Conservation (phyloP, 2,329 filamentous ascomycete species). For the Neofusicoccum laricinum region DNA sequence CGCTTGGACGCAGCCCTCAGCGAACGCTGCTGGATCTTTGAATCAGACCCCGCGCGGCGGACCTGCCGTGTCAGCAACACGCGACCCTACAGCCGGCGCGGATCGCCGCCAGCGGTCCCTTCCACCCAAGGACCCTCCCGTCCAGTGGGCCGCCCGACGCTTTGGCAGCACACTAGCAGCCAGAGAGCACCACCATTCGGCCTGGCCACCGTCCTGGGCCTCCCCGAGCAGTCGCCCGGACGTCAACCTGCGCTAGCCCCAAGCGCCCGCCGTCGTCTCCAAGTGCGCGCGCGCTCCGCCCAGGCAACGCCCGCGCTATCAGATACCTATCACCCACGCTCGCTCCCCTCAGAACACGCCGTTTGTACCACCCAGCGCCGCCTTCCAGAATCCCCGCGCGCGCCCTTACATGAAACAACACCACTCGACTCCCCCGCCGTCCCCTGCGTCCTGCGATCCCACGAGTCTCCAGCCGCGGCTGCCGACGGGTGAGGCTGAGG, state of each 20-base stretch:
- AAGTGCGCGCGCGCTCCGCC: neutral
- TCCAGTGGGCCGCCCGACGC: neutral
- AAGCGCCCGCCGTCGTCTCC: neutral
- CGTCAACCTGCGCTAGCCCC: conserved; percentile 11
- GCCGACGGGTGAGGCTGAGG: conserved; percentile 13
- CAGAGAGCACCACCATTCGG: neutral
- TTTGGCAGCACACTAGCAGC: neutral
- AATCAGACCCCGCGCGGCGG: neutral
- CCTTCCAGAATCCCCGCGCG: conserved; percentile 2
- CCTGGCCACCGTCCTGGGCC: neutral
- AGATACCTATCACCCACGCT: conserved; percentile 10
- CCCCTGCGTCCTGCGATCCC: neutral
- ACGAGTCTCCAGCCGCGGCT: neutral
- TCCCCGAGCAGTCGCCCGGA: neutral
- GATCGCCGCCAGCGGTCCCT: conserved; percentile 8
- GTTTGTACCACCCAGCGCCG: conserved; percentile 7
- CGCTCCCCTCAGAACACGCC: neutral
- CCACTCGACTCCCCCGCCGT: neutral
- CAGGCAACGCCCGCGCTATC: neutral
- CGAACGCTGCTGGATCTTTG: neutral
- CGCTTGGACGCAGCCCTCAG: neutral
- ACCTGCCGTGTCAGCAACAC: neutral
- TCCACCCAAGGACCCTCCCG: conserved; percentile 5
- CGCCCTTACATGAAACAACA: conserved; percentile 8
- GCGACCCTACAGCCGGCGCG: conserved; percentile 1